Evolutionary conservation across 345 rosid species (phyloP).

Genomic region (Eucalyptus shirleyi): DNA sequence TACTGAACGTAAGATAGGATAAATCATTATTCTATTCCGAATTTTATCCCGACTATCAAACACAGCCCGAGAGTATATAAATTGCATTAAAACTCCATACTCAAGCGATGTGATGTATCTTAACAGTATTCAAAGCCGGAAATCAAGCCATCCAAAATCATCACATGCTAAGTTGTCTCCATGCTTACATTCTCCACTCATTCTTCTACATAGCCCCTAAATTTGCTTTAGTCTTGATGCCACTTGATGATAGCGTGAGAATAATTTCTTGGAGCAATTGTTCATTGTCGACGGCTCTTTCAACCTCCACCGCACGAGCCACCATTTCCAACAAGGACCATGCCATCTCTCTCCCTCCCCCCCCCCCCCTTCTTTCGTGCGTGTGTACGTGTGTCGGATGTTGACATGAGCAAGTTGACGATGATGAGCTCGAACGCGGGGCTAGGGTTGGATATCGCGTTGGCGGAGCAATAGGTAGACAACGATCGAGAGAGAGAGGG

Average conservation of each 20-base stretch:
- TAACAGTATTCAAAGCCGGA: background rate
- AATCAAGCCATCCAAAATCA: background rate
- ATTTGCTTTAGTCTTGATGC: background rate
- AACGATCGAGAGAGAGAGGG: background rate
- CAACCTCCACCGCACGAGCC: background rate
- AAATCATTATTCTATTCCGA: too few species aligned
- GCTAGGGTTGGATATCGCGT: background rate
- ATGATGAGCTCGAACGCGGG: background rate
- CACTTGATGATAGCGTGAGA: background rate
- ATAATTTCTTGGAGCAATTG: background rate
- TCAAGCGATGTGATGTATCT: background rate
- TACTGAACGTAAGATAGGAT: fast-evolving
- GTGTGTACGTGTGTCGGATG: background rate
- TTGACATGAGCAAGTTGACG: background rate
- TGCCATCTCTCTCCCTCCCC: background rate
- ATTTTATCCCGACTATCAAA: too few species aligned
- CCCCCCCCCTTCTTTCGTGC: background rate
- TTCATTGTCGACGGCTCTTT: background rate
- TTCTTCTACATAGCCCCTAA: background rate
- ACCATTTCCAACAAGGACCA: background rate
- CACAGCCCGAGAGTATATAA: fast-evolving
- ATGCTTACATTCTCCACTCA: background rate
- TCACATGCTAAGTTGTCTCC: background rate
- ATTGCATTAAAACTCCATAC: background rate
- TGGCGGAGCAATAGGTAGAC: background rate